Evolutionary conservation across 805 yeast species (phyloP).

Genomic region (Myxozyma sirexii): DNA sequence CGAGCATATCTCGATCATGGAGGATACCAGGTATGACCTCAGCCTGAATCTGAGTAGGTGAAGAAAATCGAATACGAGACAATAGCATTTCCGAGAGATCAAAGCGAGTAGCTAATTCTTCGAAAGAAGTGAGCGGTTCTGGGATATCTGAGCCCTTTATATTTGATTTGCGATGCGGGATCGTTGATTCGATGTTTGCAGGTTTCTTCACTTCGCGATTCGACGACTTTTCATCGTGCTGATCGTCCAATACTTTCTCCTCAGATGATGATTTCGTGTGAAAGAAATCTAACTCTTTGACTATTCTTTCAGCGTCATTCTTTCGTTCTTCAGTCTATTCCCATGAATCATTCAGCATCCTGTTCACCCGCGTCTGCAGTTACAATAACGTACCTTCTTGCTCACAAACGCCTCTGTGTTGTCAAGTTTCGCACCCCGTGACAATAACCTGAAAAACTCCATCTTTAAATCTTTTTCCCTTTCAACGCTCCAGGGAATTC

Average conservation of each 20-base stretch:
- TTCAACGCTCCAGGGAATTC: too few relatives aligned
- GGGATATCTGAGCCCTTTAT: constrained; percentile 85
- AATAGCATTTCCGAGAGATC: constrained; percentile 61
- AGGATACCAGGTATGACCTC: constrained; percentile 82
- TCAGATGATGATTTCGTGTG: constrained; percentile 49
- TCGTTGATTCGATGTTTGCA: constrained; percentile 42
- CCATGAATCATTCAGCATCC: not conserved
- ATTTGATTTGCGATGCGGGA: constrained; percentile 59
- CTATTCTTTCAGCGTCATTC: constrained; percentile 50
- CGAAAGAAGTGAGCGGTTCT: constrained; percentile 87
- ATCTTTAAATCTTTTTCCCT: constrained; percentile 44
- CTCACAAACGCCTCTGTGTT: constrained; percentile 40
- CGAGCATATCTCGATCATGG: constrained; percentile 73
- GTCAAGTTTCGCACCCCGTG: constrained; percentile 82
- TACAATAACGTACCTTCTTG: constrained; percentile 5
- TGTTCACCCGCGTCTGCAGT: too few relatives aligned
- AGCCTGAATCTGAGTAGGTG: constrained; percentile 91
- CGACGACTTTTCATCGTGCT: constrained; percentile 27
- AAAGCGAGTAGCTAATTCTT: constrained; percentile 73
- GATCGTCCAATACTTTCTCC: constrained; percentile 34
- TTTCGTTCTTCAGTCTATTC: constrained; percentile 46
- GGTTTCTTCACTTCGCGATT: constrained; percentile 1
- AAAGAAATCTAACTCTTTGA: constrained; percentile 81
- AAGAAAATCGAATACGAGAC: constrained; percentile 66
- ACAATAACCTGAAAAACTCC: constrained; percentile 86